Evolutionary conservation across 306 rosid species (phyloP), one percentile per base, ranked within the genome.

Genomic region (Ziziphus jujuba): DNA sequence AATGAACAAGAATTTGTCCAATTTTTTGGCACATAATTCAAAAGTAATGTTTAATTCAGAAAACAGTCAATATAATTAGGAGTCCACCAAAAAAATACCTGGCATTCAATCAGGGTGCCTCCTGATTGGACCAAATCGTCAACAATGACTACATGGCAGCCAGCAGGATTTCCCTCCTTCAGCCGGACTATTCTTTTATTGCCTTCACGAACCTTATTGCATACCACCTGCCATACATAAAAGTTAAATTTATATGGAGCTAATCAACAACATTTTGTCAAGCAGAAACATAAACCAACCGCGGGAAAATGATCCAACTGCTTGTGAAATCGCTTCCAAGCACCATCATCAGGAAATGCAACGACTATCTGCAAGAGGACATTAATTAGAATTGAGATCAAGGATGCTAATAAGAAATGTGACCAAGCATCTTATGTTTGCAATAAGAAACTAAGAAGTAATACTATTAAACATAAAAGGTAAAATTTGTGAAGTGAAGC

Each of bases 41-140:
- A 22, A 53, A 70, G 55, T 36, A 2, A 48, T 31, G 24, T 64
- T 35, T 50, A 65, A 44, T 2, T 10, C 45, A 38, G 22, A 28
- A 59, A 21, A 33, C 34, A 6, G 45, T n/a, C 50, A 51, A 72
- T 35, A 58, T 9, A 34, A 15, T 4, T 12, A 15, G 60, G 71
- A 69, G 54, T 61, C 28, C 68, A 61, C n/a, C 40, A 12, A 62
- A 68, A 38, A 36, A 14, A 15, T 80, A 90, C 99, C 97, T 86
- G 97, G 73, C 99, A 90, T 78, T 93, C 99, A 35, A 90, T 88
- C 72, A 93, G 82, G 75, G 99, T 93, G 73, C 95, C 86, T 57
- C 99, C 97, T 51, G 99, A 93, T 84, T 93, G 99, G 60, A 93
- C 99, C 80, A 93, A 82, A 87, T 93, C 99, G 73, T 93, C 99